Base-by-base conservation (phyloP, 2,329 filamentous ascomycete genomes). In the Stagonosporopsis vannaccii region DNA sequence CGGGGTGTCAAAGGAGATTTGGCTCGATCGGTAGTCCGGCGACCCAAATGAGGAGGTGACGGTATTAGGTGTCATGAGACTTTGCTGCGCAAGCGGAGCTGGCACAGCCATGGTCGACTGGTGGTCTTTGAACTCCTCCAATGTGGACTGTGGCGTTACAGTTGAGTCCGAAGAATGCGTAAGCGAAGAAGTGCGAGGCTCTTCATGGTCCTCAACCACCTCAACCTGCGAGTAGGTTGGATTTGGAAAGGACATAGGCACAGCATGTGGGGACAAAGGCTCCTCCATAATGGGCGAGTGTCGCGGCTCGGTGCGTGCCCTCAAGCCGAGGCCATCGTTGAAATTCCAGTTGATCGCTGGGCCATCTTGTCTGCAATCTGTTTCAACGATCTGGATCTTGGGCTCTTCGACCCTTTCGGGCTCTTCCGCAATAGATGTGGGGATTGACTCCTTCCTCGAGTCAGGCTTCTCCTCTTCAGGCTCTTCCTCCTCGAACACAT, bases 401-500 rank as follows among this genome's bases (percentile, higher is more conserved):
- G 72, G 71, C 42, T 75, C 72, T 35, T 75, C 75, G 5, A 68
- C 62, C 11, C 78, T 75, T 4, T 79, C 75, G 13, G 78, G 76
- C 5, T 66, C 67, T 17, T 69, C 67, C 39, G 61, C 56, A 39
- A 56, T 43, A n/a, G 58, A 61, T 15, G 55, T 54, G 37, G 48
- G 47, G 25, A 58, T 53, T 4, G 59, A 49, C 1, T 39, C 48
- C 22, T 58, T 59, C 33, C 40, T 61, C 20, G 60, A 54, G 6
- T 55, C 47, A 23, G 51, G 48, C 62, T 78, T 77, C 59, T 80
- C 78, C 12, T 86, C 82, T 66, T 91, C 88, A 13, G 72, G 72
- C 61, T 92, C 90, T 25, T 93, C 90, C 66, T 94, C 91, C 70
- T 95, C 91, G 61, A 94, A 95, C 1, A 95, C 91, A 70, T 94